Base-by-base conservation (phyloP, 441 rosid genomes). In the Daphne laureola region DNA sequence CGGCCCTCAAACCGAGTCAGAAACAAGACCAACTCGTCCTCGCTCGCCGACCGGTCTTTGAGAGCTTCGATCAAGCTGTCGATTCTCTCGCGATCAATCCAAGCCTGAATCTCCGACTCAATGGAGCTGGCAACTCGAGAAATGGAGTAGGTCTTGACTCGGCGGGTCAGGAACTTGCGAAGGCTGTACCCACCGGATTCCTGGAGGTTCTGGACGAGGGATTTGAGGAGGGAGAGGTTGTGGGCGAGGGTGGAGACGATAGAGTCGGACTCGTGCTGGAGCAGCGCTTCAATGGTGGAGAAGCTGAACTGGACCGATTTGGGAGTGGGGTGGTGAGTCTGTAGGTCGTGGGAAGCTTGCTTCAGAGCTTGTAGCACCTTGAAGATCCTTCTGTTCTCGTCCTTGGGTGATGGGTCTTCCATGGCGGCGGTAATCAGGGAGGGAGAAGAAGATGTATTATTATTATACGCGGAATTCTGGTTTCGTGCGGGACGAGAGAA, bases 11-110 rank as follows among this genome's bases (percentile, higher is more conserved):
- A 70, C 53, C 57, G 86, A 57, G 65, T 58, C 59, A 76, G 55
- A n/a, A 72, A 48, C 47, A 26, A 46, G 46, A 65, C 59, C 56
- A 78, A 43, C 64, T 66, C 81, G 44, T 74, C 69, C 50, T 72
- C 83, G 17, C 69, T 43, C 12, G 53, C 38, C 8, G n/a, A 43
- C 2, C 44, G 57, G 14, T 76, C 73, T 42, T 63, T 58, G 43
- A 82, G 59, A 1, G 54, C 62, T 12, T 57, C 41, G 0, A 63
- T 50, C 16, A 85, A 64, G 43, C 48, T 75, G 52, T 76, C 84
- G 23, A 80, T 15, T 21, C 71, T 80, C 59, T 78, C 89, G 3
- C 89, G 74, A 48, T 85, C 93, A 43, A 85, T 85, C 89, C 84
- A 82, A 2, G 83, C 80, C 48, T 85, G 93, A 52, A 85, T 76